Conservation (phyloP, 1,284 basidiomycete genomes). For the Fomitopsis pinicola region DNA sequence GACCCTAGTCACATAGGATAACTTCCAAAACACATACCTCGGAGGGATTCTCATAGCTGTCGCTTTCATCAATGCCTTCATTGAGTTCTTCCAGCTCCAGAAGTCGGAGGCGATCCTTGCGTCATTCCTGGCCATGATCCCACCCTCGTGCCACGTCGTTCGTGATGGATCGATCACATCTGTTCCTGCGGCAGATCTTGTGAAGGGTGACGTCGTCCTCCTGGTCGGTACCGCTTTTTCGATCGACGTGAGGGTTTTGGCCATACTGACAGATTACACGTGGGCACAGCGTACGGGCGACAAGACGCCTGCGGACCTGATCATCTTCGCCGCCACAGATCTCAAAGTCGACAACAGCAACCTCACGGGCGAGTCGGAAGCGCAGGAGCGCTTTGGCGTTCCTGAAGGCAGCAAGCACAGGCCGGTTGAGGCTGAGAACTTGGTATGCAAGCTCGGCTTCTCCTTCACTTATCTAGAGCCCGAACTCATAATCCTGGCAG, state of each 20-base stretch:
- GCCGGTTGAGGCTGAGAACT: conserved; percentile 61
- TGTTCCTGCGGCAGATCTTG: conserved; percentile 60
- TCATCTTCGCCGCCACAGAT: conserved; percentile 55
- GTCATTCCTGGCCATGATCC: conserved; percentile 69
- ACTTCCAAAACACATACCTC: conserved; percentile 64
- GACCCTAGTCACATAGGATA: conserved; percentile 33
- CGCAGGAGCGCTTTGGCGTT: conserved; percentile 51
- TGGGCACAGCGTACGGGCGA: conserved; percentile 52
- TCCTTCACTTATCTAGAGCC: background rate
- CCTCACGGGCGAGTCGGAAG: conserved; percentile 67
- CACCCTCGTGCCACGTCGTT: conserved; percentile 60
- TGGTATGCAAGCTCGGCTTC: conserved; percentile 34
- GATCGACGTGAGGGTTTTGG: background rate
- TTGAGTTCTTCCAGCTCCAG: conserved; percentile 70
- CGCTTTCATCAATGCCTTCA: conserved; percentile 65
- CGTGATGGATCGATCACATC: conserved; percentile 54
- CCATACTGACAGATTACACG: background rate
- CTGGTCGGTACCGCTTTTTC: conserved; percentile 34
- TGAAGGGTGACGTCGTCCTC: conserved; percentile 66
- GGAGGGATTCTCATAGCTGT: conserved; percentile 67
- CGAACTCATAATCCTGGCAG: conserved; percentile 25
- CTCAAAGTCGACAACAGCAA: conserved; percentile 69
- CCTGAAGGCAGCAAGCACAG: conserved; percentile 42
- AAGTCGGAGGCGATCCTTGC: conserved; percentile 69
- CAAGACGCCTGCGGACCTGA: conserved; percentile 65